A percentile compares a stretch with the other conserved stretches of the same genome.
Evolutionary conservation across 306 rosid genomes (phyloP).

Genomic region (Castanea mollissima): DNA sequence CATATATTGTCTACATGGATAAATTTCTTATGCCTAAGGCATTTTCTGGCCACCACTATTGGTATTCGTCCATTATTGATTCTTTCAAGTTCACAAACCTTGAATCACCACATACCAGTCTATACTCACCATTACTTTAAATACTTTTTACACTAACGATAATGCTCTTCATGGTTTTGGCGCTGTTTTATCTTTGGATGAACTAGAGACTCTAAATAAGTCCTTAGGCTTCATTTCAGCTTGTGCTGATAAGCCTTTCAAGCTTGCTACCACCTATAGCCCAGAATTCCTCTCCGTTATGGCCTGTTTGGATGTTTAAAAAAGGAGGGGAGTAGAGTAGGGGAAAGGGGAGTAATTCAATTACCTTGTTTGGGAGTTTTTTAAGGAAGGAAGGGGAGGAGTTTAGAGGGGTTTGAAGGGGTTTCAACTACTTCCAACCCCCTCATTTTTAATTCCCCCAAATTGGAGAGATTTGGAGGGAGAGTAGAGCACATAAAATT

Average conservation of each 20-base stretch:
- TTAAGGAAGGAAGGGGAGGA: too few relatives aligned
- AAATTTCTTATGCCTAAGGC: slow-evolving; percentile 3
- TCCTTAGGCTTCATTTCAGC: background rate
- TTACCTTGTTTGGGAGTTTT: too few relatives aligned
- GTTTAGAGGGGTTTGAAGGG: too few relatives aligned
- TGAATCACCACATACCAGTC: background rate
- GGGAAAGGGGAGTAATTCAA: too few relatives aligned
- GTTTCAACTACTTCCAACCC: too few relatives aligned
- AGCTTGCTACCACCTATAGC: background rate
- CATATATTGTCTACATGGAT: slow-evolving; percentile 19
- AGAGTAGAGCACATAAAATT: too few relatives aligned
- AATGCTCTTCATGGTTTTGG: slow-evolving; percentile 13
- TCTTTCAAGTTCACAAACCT: background rate
- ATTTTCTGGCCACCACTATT: background rate
- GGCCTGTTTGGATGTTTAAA: too few relatives aligned
- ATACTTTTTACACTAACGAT: background rate
- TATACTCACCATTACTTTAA: background rate
- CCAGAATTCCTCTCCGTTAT: slow-evolving; percentile 12
- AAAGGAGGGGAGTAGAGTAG: too few relatives aligned
- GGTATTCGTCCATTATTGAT: slow-evolving; percentile 2
- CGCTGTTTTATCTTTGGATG: background rate
- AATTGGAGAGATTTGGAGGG: too few relatives aligned
- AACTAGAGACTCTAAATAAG: background rate
- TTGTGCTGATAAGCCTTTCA: background rate
- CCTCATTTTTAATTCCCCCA: too few relatives aligned